Conservation (phyloP, 1,284 basidiomycete genomes). For the Ceratobasidium theobromae region DNA sequence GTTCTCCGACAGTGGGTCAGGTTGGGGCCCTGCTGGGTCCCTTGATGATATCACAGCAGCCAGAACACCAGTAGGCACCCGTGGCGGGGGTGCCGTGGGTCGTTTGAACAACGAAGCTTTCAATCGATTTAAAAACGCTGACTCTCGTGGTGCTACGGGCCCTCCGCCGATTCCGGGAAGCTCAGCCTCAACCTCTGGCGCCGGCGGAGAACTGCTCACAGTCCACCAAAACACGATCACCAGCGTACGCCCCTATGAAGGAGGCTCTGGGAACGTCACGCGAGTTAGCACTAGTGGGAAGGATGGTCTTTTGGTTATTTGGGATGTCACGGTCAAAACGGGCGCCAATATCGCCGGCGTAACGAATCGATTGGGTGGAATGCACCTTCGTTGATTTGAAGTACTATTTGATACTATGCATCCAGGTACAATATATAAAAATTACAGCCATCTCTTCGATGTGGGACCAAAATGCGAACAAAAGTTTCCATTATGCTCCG, state of each 20-base stretch:
- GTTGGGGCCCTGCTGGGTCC: constrained; percentile 78
- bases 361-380: constrained; percentile 50
- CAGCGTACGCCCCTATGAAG: constrained; percentile 76
- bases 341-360: constrained; percentile 34
- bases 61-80: constrained; percentile 42
- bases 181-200: constrained; percentile 32
- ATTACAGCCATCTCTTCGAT: background rate
- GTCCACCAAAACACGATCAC: constrained; percentile 99
- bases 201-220: constrained; percentile 64
- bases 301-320: constrained; percentile 92
- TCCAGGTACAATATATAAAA: background rate
- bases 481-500: constrained; percentile 8
- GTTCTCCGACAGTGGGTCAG: constrained; percentile 67
- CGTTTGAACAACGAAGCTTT: constrained; percentile 93
- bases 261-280: constrained; percentile 59
- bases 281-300: constrained; percentile 91
- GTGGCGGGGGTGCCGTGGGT: constrained; percentile 58
- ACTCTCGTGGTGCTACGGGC: constrained; percentile 74
- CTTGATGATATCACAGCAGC: constrained; percentile 68
- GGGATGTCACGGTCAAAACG: constrained; percentile 68
- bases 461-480: constrained; percentile 9
- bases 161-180: constrained; percentile 42
- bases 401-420: background rate
- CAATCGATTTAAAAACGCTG: constrained; percentile 92
- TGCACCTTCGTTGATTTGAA: constrained; percentile 49